Evolutionary conservation across 192 early-diverging fungal genomes (phyloP), one percentile per base, ranked within the genome.

Genomic region (Coemansia sp.): DNA sequence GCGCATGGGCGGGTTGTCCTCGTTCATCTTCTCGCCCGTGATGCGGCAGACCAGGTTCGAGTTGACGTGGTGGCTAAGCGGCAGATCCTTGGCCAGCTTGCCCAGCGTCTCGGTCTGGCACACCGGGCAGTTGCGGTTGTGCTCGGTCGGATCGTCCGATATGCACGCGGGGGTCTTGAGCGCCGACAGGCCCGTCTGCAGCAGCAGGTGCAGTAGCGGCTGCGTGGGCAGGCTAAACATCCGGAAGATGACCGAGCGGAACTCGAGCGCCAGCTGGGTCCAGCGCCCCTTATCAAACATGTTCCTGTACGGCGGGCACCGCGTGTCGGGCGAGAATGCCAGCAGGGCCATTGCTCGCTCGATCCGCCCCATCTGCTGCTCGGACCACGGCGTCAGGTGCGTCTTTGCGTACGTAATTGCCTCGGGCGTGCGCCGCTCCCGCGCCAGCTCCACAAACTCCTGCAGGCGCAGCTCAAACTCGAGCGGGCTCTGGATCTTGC

Each of bases 401-500:
- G 94, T 95, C 35, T 85, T 82, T 9, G 89, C 80, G 64, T 99
- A 96, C 6, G 54, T 60, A 37, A 99, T 89, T 0, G 94, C 95
- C 5, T 86, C 88, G 17, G 64, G 45, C 10, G 64, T 64, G 19
- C 83, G 79, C 16, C 76, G 66, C 8, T 48, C 77, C 18, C 90
- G 76, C 3, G 82, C 83, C 33, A 96, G 78, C 54, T 99, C 94
- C 27, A 99, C 82, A 62, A 85, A 92, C 64, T 99, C 97, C 70
- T 97, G 95, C 29, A 96, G 51, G 1, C 92, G 81, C 47, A 98
- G 77, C 56, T 96, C 88, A 76, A 99, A 99, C 66, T 99, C 97
- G 31, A 99, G 67, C 7, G 89, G 84, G 64, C 92, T 96, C 87
- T 99, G 46, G 16, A 92, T 80, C 59, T 97, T 99, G 51, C 86